Evolutionary conservation across 1,139 yeast genomes (phyloP).

Genomic region (Candida glucosophila): DNA sequence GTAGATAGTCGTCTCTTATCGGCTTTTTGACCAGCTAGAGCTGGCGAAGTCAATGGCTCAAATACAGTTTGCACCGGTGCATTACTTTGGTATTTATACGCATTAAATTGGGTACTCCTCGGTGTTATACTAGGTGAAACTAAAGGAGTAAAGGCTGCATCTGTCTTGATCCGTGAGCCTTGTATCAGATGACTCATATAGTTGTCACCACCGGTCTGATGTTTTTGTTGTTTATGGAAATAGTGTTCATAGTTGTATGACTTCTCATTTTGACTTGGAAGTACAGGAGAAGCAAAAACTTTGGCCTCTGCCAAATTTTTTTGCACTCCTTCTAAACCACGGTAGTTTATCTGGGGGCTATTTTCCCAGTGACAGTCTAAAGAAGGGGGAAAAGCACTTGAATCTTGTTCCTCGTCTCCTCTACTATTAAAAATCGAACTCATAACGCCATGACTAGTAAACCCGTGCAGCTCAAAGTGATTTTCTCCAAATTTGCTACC

Average conservation of each 20-base stretch:
- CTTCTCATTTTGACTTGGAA: conserved; percentile 37
- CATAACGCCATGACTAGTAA: conserved; percentile 19
- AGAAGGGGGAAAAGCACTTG: conserved; percentile 31
- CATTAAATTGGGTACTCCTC: conserved; percentile 29
- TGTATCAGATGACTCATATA: no score
- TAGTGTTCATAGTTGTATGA: conserved; percentile 37
- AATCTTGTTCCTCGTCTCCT: conserved; percentile 13
- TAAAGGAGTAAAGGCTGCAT: conserved; percentile 60
- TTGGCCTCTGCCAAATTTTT: conserved; percentile 5
- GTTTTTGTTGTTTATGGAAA: conserved; percentile 23
- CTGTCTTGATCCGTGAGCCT: conserved; percentile 40
- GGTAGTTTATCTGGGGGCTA: conserved; percentile 21
- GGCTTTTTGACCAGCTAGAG: conserved; percentile 38
- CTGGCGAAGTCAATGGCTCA: conserved; percentile 58
- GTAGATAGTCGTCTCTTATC: conserved; percentile 27
- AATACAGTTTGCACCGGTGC: conserved; percentile 27
- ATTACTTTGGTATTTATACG: conserved; percentile 9
- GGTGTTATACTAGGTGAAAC: conserved; percentile 73
- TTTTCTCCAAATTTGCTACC: conserved; percentile 4
- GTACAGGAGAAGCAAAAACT: conserved; percentile 28
- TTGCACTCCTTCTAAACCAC: conserved; percentile 9
- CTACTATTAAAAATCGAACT: conserved; percentile 23
- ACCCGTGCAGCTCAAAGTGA: conserved; percentile 20
- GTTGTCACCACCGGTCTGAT: conserved; percentile 17
- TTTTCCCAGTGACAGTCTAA: conserved; percentile 10